Evolutionary conservation across 257 asterid species (phyloP), one percentile per base, ranked within the genome.

Genomic region (Mentha longifolia): DNA sequence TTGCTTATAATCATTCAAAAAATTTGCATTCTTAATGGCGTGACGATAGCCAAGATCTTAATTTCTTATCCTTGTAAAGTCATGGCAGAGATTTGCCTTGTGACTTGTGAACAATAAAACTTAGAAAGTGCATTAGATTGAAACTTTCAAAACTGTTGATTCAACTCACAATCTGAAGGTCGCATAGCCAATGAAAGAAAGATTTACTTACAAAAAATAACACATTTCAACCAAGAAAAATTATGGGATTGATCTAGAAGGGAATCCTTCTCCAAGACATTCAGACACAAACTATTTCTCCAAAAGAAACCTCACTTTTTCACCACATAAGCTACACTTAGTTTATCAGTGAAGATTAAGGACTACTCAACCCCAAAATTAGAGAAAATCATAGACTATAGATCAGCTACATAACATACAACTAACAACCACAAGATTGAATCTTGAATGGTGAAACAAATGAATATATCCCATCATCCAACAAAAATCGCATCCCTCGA

Each of bases 391-490:
- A n/a, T n/a, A n/a, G n/a, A n/a, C n/a, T n/a, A n/a, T n/a, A n/a
- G n/a, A n/a, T n/a, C n/a, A n/a, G n/a, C n/a, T n/a, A 65, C 45
- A 47, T 25, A 61, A 47, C 50, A 65, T 50, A 67, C 54, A 50
- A 51, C 28, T 56, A 72, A 80, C 79, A 64, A 4, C 37, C 55
- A 25, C 57, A 46, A 59, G 55, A 57, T 15, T 11, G 54, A 51
- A 70, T 65, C 77, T 69, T 49, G 37, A 30, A 69, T 63, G 65
- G 20, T 31, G 17, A 63, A 63, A 31, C 57, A 42, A 10, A 39
- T 31, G 10, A 59, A 50, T 62, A 76, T 55, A 65, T 46, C 31
- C 46, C 66, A 68, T 30, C 54, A 61, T 37, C 77, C 73, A 58
- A n/a, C 14, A 58, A n/a, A 58, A 15, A 9, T 3, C 12, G 41